Evolutionary conservation across 208 protist species (phyloP).

Genomic region (Kentomonas sorsogonicus): DNA sequence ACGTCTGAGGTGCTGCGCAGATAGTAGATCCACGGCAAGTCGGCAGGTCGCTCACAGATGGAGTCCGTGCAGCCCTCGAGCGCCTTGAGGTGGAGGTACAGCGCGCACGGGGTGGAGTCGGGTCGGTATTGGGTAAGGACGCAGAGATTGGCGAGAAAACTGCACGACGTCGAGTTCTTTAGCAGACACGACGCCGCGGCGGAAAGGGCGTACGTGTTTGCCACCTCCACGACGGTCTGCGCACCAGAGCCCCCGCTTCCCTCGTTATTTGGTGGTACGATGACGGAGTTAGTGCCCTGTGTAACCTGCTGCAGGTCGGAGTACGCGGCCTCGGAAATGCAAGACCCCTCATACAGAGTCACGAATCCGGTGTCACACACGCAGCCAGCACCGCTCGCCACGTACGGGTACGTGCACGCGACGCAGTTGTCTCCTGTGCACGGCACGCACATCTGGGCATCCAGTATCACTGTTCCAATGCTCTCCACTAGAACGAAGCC

Average conservation of each 20-base stretch:
- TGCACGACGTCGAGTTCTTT: slow-evolving; percentile 48
- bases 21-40: slow-evolving; percentile 72
- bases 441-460: slow-evolving; percentile 38
- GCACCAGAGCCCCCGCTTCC: slow-evolving; percentile 22
- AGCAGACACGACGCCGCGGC: slow-evolving; percentile 36
- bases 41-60: too few relatives aligned
- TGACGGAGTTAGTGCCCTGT: slow-evolving; percentile 11
- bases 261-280: slow-evolving; percentile 41
- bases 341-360: slow-evolving; percentile 52
- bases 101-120: slow-evolving; percentile 39
- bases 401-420: slow-evolving; percentile 38
- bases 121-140: slow-evolving; percentile 54
- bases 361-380: slow-evolving; percentile 37
- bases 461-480: slow-evolving; percentile 23
- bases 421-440: slow-evolving; percentile 23
- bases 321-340: slow-evolving; percentile 28
- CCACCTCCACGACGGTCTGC: slow-evolving; percentile 11
- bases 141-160: slow-evolving; percentile 72
- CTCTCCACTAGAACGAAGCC: slow-evolving; percentile 34
- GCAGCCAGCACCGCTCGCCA: slow-evolving; percentile 13
- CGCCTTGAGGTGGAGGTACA: slow-evolving; percentile 42
- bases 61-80: slow-evolving; percentile 16
- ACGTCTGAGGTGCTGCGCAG: slow-evolving; percentile 31
- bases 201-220: slow-evolving; percentile 27
- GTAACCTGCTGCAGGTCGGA: slow-evolving; percentile 13